Evolutionary conservation across 371 early-diverging fungal genomes (phyloP).

Genomic region (Agmasoma carcini): DNA sequence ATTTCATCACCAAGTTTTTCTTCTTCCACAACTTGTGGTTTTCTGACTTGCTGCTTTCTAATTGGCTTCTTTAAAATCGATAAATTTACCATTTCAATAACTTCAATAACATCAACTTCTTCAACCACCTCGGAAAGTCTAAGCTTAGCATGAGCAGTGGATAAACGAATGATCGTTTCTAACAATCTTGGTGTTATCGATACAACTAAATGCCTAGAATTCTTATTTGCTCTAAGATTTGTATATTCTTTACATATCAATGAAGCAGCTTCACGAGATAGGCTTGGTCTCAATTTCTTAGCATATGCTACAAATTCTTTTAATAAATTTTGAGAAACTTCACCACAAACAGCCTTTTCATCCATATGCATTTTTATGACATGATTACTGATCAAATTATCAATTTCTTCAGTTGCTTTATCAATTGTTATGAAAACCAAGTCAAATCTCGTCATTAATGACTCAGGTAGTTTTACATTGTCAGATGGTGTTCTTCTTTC

Average conservation of each 20-base stretch:
- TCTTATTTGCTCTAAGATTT: conserved; percentile 44
- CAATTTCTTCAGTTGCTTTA: conserved; percentile 61
- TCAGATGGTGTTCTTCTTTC: conserved; percentile 42
- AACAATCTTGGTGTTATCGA: conserved; percentile 93
- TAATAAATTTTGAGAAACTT: conserved; percentile 20
- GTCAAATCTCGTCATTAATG: conserved; percentile 55
- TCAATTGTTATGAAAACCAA: conserved; percentile 87
- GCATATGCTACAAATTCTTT: conserved; percentile 33
- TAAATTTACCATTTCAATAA: conserved; percentile 39
- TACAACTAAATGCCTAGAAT: conserved; percentile 45
- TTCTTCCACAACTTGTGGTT: neutral
- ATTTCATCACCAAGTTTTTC: neutral
- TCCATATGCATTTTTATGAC: conserved; percentile 48
- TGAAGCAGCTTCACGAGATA: conserved; percentile 41
- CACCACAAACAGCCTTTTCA: conserved; percentile 20
- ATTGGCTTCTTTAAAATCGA: conserved; percentile 40
- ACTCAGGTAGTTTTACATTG: conserved; percentile 55
- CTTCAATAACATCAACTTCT: conserved; percentile 41
- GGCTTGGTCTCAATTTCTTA: conserved; percentile 39
- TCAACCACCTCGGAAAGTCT: conserved; percentile 63
- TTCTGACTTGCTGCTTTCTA: neutral
- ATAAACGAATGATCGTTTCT: conserved; percentile 89
- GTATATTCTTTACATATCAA: conserved; percentile 44
- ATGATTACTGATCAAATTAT: conserved; percentile 49
- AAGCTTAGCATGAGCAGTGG: conserved; percentile 91